Percentiles rank a stretch among this genome's conserved stretches.
Conservation (phyloP, 441 rosid species). For the Bocquillonia castaneifolia region DNA sequence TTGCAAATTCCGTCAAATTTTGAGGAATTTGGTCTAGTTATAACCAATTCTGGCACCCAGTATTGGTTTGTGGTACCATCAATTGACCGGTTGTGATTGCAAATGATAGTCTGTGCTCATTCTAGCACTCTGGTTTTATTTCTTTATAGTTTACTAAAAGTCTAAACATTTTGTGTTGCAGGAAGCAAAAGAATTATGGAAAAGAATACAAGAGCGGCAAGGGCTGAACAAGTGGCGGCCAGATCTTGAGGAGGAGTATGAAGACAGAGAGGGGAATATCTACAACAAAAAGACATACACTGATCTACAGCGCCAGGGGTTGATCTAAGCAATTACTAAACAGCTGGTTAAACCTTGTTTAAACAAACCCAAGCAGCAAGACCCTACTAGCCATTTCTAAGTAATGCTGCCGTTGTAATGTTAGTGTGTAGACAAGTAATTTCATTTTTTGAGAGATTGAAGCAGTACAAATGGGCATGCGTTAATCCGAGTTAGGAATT, state of each 20-base stretch:
- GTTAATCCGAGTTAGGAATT: neutral
- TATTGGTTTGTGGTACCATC: neutral
- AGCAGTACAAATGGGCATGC: too few relatives aligned
- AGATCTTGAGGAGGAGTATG: slow-evolving; percentile 98
- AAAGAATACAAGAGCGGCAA: slow-evolving; percentile 77
- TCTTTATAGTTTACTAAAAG: neutral
- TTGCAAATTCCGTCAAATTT: too few relatives aligned
- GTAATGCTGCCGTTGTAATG: neutral
- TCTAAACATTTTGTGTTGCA: slow-evolving; percentile 23
- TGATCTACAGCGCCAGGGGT: slow-evolving; percentile 97
- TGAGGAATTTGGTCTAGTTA: too few relatives aligned
- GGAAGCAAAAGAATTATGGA: slow-evolving; percentile 99
- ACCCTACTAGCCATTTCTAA: neutral
- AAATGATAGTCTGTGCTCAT: neutral
- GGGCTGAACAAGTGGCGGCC: slow-evolving; percentile 98
- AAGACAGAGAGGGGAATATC: slow-evolving; percentile 95
- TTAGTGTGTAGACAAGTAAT: neutral
- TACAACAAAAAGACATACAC: slow-evolving; percentile 96
- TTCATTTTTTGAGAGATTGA: too few relatives aligned
- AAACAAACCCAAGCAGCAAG: too few relatives aligned
- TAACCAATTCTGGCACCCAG: too few relatives aligned
- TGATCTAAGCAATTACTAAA: slow-evolving; percentile 35
- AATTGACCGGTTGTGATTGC: neutral
- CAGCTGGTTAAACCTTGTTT: neutral
- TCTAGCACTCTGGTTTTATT: too few relatives aligned